Evolutionary conservation across 192 early-diverging fungal genomes (phyloP), one percentile per base, ranked within the genome.

Genomic region (Jimgerdemannia flammicorona): DNA sequence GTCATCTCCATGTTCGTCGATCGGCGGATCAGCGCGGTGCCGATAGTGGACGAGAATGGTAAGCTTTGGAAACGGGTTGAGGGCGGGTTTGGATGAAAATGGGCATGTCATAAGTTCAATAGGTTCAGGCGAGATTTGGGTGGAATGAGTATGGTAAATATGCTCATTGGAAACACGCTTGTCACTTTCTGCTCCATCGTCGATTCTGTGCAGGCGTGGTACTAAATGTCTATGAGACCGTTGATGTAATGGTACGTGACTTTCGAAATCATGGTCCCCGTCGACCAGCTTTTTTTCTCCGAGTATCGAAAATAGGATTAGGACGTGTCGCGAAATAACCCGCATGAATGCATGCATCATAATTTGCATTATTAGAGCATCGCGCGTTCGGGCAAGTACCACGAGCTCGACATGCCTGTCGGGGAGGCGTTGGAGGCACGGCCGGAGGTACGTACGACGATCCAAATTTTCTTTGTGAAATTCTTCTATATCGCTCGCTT

Each of bases 181-280:
- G 14, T 10, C 49, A 10, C 49, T 10, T 59, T 10, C 14, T 14
- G 6, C n/a, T 59, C 14, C 14, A 59, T 59, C 8, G 49, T 14
- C 14, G 2, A 14, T 6, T 59, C 14, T 59, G 6, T 14, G 14
- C 49, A 90, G 94, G 90, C 54, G 80, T 88, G 14, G 95, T 98
- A 43, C 75, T 98, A 54, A 96, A 99, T 80, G 97, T 98, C 43
- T 99, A 95, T 87, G 97, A 97, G 78, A 95, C 96, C 67, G 95
- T 94, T 18, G 97, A 99, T 88, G 94, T 98, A 17, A 92, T 99
- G 88, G 91, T 98, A 85, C 71, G 84, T 40, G 7, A 59, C 0
- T 29, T 29, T 29, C 29, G 29, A 29, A 29, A 29, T 29, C 29
- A 29, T 29, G 29, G 29, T 29, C 29, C n/a, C n/a, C n/a, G n/a